These are phyloP conservation scores for Coemansia sp. DNA, from an alignment of 192 early-diverging fungal genomes.

Conservation along the genomic window DNA sequence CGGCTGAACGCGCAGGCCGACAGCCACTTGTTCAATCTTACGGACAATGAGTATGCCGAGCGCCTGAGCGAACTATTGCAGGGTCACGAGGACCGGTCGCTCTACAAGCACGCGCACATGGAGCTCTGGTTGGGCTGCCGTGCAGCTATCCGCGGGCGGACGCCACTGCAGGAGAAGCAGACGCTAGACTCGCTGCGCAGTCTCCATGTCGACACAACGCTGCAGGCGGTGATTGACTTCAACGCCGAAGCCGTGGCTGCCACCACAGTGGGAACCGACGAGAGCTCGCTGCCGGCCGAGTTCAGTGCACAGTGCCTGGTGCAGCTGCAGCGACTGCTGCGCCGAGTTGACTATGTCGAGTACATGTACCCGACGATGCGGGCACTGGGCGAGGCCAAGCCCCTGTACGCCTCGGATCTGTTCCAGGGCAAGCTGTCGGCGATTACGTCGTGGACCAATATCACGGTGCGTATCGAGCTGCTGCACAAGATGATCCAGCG, in stretches of 20 bases:
- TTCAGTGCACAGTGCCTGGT: constrained; percentile 46
- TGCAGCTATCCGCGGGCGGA: constrained; percentile 59
- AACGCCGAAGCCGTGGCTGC: constrained; percentile 33
- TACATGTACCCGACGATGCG: constrained; percentile 69
- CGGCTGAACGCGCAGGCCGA: constrained; percentile 52
- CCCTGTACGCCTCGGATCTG: constrained; percentile 60
- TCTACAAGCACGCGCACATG: constrained; percentile 46
- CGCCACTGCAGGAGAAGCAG: constrained; percentile 60
- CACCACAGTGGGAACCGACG: not conserved
- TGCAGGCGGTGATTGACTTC: constrained; percentile 65
- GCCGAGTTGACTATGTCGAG: constrained; percentile 74
- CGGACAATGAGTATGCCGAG: constrained; percentile 24
- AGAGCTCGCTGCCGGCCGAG: constrained; percentile 3
- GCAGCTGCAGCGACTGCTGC: constrained; percentile 66
- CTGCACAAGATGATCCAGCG: constrained; percentile 72
- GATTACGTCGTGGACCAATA: constrained; percentile 71
- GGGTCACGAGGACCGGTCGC: constrained; percentile 38
- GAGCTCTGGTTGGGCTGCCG: constrained; percentile 75
- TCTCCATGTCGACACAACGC: constrained; percentile 22
- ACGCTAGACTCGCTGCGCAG: constrained; percentile 60
- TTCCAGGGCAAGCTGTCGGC: constrained; percentile 71
- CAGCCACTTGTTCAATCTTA: constrained; percentile 18
- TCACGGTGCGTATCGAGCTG: constrained; percentile 64
- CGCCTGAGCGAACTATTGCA: constrained; percentile 25
- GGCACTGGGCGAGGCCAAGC: constrained; percentile 58